These are phyloP conservation scores for Diplodia mutila DNA, from an alignment of 2,329 filamentous ascomycete species.

Conservation along the genomic window DNA sequence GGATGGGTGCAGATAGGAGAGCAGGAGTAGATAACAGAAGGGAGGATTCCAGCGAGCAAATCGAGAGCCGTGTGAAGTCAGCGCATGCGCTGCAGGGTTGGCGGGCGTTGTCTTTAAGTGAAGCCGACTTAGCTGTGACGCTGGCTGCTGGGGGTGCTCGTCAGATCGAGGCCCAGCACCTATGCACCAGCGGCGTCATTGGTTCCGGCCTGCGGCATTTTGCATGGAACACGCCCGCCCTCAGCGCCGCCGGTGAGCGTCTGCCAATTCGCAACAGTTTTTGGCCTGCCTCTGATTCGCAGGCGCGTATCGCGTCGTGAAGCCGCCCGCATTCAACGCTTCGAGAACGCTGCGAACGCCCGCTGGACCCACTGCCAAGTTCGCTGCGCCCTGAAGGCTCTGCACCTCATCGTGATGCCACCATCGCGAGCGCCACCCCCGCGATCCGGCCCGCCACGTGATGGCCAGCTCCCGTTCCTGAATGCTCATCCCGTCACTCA, in stretches of 20 bases:
- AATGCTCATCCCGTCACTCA: not conserved
- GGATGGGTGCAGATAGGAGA: not conserved
- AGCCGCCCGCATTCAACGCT: conserved; percentile 17
- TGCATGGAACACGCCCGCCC: conserved; percentile 20
- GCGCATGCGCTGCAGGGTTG: conserved; percentile 2
- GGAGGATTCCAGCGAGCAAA: not conserved
- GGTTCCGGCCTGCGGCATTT: conserved; percentile 13
- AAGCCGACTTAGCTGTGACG: conserved; percentile 9
- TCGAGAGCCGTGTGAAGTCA: not conserved
- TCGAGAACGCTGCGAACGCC: conserved; percentile 14
- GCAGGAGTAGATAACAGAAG: not conserved
- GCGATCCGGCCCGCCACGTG: conserved; percentile 16
- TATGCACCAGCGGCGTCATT: conserved; percentile 16
- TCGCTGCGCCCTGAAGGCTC: conserved; percentile 13
- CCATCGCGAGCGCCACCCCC: conserved; percentile 16
- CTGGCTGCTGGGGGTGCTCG: conserved; percentile 17
- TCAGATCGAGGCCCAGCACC: conserved; percentile 18
- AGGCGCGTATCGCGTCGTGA: conserved; percentile 10
- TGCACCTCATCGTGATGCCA: conserved; percentile 16
- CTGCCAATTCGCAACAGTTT: conserved; percentile 5
- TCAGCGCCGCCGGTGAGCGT: conserved; percentile 20
- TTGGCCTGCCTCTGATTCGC: conserved; percentile 13
- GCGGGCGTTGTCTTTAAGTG: conserved; percentile 22
- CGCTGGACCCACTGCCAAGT: conserved; percentile 13
- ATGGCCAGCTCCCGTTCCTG: conserved; percentile 16